Evolutionary conservation across 768 basidiomycete genomes (phyloP), one percentile per base, ranked within the genome.

Genomic region (Tricholoma saponaceum): DNA sequence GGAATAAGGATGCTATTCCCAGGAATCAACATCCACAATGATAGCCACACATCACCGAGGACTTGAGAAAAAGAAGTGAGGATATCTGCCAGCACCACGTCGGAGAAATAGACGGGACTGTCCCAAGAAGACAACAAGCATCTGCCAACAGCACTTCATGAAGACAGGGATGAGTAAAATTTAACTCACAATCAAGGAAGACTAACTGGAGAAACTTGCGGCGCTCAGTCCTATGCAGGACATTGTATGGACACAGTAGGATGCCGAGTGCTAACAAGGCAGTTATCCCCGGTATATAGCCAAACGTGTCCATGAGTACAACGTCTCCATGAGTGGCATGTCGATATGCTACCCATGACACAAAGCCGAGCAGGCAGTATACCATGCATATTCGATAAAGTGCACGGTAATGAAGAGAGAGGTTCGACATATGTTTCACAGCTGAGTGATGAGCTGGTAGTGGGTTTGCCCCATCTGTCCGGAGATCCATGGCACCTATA

Each of bases 51-150:
- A 66, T 98, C 97, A 12, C 96, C 96, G 18, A 98, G 76, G 39
- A 99, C 94, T 75, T 97, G 98, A 33, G 97, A 95, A 66, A 92
- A 96, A 2, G 95, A 98, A 1, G 97, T 99, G 66, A 95, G 83
- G 59, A 98, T 84, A 78, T 98, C 97, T 58, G 96, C 95, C 58
- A 96, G 85, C 44, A 98, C 83, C 22, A 99, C 85, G 69, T 99
- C 97, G 26, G 86, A 85, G 72, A 99, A 99, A 69, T 87, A 85
- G 39, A 94, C 79, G 4, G 87, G 83, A 41, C 78, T 76, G 53
- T 78, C 76, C 39, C 76, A 66, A 0, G 83, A 74, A n/a, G 89
- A 82, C 52, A 86, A 80, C 22, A 94, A 64, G 66, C 93, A 97
- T 60, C 96, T 81, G 46, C 81, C 76, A 44, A 93, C 66, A 12